Evolutionary conservation across 331 rosid genomes (phyloP).

Genomic region (Acacia pycnantha): DNA sequence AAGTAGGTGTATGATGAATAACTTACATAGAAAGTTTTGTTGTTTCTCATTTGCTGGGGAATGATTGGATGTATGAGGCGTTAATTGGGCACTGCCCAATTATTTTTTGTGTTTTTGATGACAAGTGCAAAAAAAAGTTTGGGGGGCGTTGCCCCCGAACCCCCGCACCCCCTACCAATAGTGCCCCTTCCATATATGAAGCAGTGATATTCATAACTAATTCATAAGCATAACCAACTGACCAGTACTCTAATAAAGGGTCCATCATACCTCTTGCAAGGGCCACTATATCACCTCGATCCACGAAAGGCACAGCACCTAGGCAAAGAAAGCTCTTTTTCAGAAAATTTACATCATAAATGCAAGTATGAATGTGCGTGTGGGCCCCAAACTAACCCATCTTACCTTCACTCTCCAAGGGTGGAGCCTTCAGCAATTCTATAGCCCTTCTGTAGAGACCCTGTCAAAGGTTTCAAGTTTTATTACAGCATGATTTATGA

Average conservation of each 20-base stretch:
- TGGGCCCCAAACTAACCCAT: slow-evolving; percentile 4
- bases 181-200: too few relatives aligned
- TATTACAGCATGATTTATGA: background rate
- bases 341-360: background rate
- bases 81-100: too few relatives aligned
- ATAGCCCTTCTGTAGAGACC: slow-evolving; percentile 81
- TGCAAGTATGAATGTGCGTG: background rate
- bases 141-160: too few relatives aligned
- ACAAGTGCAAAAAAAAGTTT: too few relatives aligned
- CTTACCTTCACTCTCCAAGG: slow-evolving; percentile 55
- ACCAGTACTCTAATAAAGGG: slow-evolving; percentile 3
- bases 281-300: slow-evolving; percentile 60
- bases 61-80: too few relatives aligned
- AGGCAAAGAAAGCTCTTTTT: slow-evolving; percentile 23
- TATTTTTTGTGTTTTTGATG: too few relatives aligned
- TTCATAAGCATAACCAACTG: too few relatives aligned
- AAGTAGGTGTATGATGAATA: too few relatives aligned
- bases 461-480: slow-evolving; percentile 42
- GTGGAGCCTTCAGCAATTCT: slow-evolving; percentile 76
- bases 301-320: slow-evolving; percentile 46
- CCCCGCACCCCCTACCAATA: too few relatives aligned
- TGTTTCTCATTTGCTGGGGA: too few relatives aligned
- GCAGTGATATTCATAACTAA: background rate
- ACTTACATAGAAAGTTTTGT: too few relatives aligned
- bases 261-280: slow-evolving; percentile 80